These are phyloP conservation scores for Rhodosporidiobolus odoratus DNA, from an alignment of 768 basidiomycete species.

Conservation along the genomic window DNA sequence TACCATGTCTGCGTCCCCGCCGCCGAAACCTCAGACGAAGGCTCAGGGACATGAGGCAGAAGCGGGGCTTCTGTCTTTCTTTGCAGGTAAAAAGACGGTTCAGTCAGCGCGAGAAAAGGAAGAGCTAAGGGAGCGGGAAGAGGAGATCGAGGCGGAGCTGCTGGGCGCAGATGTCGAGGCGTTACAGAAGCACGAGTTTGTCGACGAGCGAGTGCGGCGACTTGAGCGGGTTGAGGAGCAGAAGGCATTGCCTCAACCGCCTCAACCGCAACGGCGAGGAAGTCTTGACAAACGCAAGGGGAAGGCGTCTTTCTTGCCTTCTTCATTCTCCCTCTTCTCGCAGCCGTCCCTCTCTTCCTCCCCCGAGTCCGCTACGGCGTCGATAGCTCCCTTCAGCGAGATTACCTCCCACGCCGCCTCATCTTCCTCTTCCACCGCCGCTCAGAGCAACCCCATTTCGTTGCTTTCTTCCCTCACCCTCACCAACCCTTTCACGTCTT, in stretches of 20 bases:
- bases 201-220: slow-evolving; percentile 2
- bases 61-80: slow-evolving; percentile 5
- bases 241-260: slow-evolving; percentile 12
- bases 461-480: slow-evolving; percentile 28
- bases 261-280: background rate
- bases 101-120: background rate
- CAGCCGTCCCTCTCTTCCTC: background rate
- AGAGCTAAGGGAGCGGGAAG: background rate
- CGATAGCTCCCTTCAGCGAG: too few relatives aligned
- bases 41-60: background rate
- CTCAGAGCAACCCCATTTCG: background rate
- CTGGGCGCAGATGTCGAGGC: slow-evolving; percentile 19
- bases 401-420: too few relatives aligned
- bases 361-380: background rate
- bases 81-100: slow-evolving; percentile 22
- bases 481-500: slow-evolving; percentile 21
- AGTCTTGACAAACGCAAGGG: background rate
- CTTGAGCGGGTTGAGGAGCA: background rate
- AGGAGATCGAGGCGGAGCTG: slow-evolving; percentile 16
- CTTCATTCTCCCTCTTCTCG: background rate
- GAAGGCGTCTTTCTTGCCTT: background rate
- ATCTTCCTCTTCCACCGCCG: background rate
- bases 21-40: background rate
- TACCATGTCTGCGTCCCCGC: background rate
- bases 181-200: background rate